phyloP scores from a whole-genome alignment of 768 basidiomycete species.

The Psilocybe cubensis region DNA sequence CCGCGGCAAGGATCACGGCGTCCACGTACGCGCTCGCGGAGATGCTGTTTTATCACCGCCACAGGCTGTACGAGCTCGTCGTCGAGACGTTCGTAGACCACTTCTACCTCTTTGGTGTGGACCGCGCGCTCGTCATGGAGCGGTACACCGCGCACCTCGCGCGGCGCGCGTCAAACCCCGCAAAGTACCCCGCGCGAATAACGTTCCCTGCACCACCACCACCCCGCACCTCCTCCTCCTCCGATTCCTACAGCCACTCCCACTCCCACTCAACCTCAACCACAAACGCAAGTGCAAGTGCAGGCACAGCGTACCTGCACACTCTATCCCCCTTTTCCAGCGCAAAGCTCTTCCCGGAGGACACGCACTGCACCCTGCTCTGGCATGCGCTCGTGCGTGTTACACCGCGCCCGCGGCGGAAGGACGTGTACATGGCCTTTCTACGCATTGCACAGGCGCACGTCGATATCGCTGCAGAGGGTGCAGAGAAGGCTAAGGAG shows the following conservation, averaged over 20 bases:
- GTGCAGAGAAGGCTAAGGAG: no score
- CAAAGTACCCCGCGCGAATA: neutral
- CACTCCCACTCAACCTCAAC: no score
- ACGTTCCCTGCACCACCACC: neutral
- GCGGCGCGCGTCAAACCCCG: neutral
- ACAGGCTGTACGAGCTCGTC: constrained; percentile 31
- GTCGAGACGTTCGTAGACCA: constrained; percentile 51
- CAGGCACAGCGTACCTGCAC: no score
- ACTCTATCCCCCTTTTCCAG: no score
- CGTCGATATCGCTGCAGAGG: no score
- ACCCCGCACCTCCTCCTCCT: no score
- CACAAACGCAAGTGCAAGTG: no score
- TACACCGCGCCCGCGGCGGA: constrained; percentile 23
- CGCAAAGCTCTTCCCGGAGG: constrained; percentile 38
- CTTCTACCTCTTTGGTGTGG: constrained; percentile 59
- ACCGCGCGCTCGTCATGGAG: constrained; percentile 37
- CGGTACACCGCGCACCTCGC: constrained; percentile 8
- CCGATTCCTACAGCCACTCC: no score
- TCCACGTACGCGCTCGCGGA: constrained; percentile 41
- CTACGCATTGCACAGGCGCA: constrained; percentile 29
- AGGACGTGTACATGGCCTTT: constrained; percentile 48
- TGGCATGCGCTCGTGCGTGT: constrained; percentile 43
- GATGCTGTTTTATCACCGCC: constrained; percentile 43
- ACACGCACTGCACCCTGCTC: constrained; percentile 36
- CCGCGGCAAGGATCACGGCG: no score